These are phyloP conservation scores for Meyerozyma smithsonii DNA, from an alignment of 1,139 yeast species.

Conservation along the genomic window DNA sequence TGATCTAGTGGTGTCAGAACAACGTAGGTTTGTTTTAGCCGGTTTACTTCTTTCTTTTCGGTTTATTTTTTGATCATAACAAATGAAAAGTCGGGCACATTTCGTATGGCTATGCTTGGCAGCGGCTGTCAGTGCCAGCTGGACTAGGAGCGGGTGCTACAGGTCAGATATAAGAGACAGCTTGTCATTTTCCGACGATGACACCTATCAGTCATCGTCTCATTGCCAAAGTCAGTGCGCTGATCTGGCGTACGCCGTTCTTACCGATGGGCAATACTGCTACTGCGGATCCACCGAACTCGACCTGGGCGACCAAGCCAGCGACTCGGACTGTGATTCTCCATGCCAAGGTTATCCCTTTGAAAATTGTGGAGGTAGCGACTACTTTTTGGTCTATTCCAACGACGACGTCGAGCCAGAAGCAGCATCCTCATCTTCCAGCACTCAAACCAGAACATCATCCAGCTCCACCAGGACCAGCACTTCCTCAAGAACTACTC, in stretches of 20 bases:
- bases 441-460: slow-evolving; percentile 10
- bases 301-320: slow-evolving; percentile 22
- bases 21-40: not conserved
- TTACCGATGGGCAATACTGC: slow-evolving; percentile 50
- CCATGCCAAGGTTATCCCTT: slow-evolving; percentile 53
- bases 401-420: slow-evolving; percentile 25
- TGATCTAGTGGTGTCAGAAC: not conserved
- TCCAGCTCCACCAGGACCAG: slow-evolving; percentile 7
- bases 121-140: slow-evolving; percentile 14
- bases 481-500: slow-evolving; percentile 5
- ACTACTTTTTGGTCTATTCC: slow-evolving; percentile 45
- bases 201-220: slow-evolving; percentile 47
- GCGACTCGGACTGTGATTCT: slow-evolving; percentile 38
- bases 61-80: not conserved
- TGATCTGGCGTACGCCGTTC: slow-evolving; percentile 48
- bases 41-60: not conserved
- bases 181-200: slow-evolving; percentile 24
- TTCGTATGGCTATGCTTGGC: slow-evolving; percentile 6
- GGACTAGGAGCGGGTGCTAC: slow-evolving; percentile 34
- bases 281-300: slow-evolving; percentile 56
- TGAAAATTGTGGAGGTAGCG: slow-evolving; percentile 62
- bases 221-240: slow-evolving; percentile 46
- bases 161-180: slow-evolving; percentile 19
- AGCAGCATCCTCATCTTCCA: slow-evolving; percentile 10
- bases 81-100: not conserved